Conservation (phyloP, 2,329 filamentous ascomycete species). For the Ambrosiella beaveri region DNA sequence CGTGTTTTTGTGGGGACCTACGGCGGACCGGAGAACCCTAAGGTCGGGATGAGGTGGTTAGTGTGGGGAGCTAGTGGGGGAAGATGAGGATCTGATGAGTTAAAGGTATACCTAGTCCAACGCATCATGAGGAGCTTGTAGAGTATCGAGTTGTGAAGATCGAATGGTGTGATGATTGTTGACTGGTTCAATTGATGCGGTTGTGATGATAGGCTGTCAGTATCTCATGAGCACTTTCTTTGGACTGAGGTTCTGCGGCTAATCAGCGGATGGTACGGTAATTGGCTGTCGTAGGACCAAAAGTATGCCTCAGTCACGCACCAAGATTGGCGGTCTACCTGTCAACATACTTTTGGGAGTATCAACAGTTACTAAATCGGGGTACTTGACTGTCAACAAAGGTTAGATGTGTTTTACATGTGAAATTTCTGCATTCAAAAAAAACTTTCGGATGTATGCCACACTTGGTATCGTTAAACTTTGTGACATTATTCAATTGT, state of each 20-base stretch:
- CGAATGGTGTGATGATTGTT: not conserved
- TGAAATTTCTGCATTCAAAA: too few species aligned
- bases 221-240: not conserved
- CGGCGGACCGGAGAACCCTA: slow-evolving; percentile 33
- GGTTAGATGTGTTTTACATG: too few species aligned
- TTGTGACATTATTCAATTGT: too few species aligned
- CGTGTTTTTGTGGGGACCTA: slow-evolving; percentile 30
- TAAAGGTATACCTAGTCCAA: not conserved
- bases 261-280: not conserved
- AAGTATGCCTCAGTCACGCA: not conserved
- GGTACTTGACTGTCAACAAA: too few species aligned
- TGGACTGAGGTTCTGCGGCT: not conserved
- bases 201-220: not conserved
- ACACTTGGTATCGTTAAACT: too few species aligned
- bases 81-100: not conserved
- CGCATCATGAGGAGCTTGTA: not conserved
- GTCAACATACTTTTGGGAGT: too few species aligned
- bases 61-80: not conserved
- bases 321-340: too few species aligned
- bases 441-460: too few species aligned
- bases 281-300: not conserved
- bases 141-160: not conserved
- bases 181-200: not conserved
- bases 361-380: too few species aligned
- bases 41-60: slow-evolving; percentile 1